Evolutionary conservation across 495 filamentous ascomycete genomes (phyloP), one percentile per base, ranked within the genome.

Genomic region (Xylaria telfairii): DNA sequence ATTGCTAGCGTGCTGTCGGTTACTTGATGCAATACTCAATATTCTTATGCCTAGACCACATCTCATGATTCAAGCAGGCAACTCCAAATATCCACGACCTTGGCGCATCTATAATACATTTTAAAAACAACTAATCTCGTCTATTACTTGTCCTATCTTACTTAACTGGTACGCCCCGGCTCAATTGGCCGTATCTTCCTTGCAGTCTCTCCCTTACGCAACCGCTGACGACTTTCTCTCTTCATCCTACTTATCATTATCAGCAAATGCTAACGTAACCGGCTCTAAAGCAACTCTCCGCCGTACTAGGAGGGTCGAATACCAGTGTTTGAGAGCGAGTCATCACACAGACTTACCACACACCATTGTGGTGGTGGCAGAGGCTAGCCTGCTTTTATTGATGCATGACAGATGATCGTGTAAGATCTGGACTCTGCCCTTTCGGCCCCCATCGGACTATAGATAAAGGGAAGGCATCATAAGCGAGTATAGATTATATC

Each of bases 351-450:
- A 34, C 10, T 51, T 39, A 5, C 54, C 39, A 60, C 26, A 30
- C 19, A 54, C 32, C 41, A 57, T 37, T 30, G 12, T 51, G 44
- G 37, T 49, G 56, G 68, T 54, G 68, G 28, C 39, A 28, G 37
- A 57, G 10, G 59, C 59, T 62, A 62, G 60, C 61, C 47, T 44
- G 26, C 60, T 37, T 41, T 46, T 70, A 64, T 70, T 59, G 60
- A 59, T 65, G 68, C 68, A 70, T 70, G 68, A 70, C 68, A 54
- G 68, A 65, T 65, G 34, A 57, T 54, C 42, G 68, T 70, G 68
- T 70, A 70, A 70, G 56, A n/a, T n/a, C n/a, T n/a, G n/a, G n/a
- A 53, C 51, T 53, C n/a, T 63, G 26, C 59, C 19, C 2, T 63
- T 28, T 30, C 28, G 47, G 49, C 49, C 49, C 51, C 39, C 51